Evolutionary conservation across 2,329 filamentous ascomycete genomes (phyloP).

Genomic region (Arachnomyces sp.): DNA sequence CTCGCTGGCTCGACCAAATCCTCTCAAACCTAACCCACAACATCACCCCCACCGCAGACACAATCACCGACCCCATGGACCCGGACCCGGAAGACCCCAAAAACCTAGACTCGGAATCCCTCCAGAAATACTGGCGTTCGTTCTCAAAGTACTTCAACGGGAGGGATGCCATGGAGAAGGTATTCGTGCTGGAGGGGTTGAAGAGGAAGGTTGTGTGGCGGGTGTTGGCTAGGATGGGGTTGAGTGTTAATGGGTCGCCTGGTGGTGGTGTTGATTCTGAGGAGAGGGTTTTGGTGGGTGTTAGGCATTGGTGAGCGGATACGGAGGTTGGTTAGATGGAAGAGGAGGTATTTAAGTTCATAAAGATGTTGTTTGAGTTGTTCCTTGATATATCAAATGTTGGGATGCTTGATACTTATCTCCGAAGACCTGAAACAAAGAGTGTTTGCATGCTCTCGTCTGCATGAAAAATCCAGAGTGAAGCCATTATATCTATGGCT

Average conservation of each 20-base stretch:
- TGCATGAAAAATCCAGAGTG: too few species aligned
- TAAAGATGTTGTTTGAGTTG: too few species aligned
- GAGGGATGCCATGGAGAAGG: slow-evolving; percentile 72
- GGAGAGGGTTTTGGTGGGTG: slow-evolving; percentile 49
- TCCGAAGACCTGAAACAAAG: too few species aligned
- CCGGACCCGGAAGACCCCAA: slow-evolving; percentile 20
- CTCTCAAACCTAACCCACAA: slow-evolving; percentile 10
- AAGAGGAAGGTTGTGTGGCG: slow-evolving; percentile 63
- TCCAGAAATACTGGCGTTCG: slow-evolving; percentile 61
- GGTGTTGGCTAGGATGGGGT: slow-evolving; percentile 57
- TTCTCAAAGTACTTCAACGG: slow-evolving; percentile 87
- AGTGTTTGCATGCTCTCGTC: too few species aligned
- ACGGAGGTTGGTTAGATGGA: too few species aligned
- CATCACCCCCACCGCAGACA: slow-evolving; percentile 1
- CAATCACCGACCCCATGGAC: slow-evolving; percentile 7
- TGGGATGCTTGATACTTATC: too few species aligned
- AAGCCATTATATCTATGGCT: too few species aligned
- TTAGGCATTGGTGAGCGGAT: slow-evolving; percentile 57
- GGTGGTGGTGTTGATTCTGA: slow-evolving; percentile 23
- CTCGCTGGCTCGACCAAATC: slow-evolving; percentile 55
- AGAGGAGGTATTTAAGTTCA: too few species aligned
- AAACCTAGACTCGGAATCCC: slow-evolving; percentile 11
- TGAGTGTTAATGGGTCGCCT: slow-evolving; percentile 46
- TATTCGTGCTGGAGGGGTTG: slow-evolving; percentile 75
- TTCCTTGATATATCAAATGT: too few species aligned